A percentile compares a stretch with the other conserved stretches of the same genome.
phyloP scores from a whole-genome alignment of 192 early-diverging fungal genomes.

The Backusella morwellensis region DNA sequence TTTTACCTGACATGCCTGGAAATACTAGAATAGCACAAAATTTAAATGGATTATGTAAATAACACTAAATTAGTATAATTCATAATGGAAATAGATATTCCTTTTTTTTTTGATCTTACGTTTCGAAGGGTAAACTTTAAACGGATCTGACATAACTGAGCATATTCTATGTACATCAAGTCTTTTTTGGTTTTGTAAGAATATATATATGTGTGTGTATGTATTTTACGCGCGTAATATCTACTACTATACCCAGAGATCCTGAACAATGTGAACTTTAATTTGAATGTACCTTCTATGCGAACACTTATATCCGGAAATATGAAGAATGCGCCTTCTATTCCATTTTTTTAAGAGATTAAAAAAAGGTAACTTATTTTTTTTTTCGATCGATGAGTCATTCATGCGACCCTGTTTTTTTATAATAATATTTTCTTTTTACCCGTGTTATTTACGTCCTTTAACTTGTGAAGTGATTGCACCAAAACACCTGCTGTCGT shows the following conservation, averaged over 20 bases:
- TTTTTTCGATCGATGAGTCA: not conserved
- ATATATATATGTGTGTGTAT: conserved; percentile 6
- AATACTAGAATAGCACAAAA: not conserved
- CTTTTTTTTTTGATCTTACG: not conserved
- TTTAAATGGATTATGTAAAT: not conserved
- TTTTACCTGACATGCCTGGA: conserved; percentile 13
- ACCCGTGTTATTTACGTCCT: conserved; percentile 71
- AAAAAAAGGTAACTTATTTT: not conserved
- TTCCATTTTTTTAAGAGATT: not conserved
- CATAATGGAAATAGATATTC: not conserved
- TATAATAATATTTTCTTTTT: not conserved
- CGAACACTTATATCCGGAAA: conserved; percentile 90
- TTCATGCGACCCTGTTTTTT: not conserved
- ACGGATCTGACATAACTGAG: conserved; percentile 2
- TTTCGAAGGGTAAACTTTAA: conserved; percentile 14
- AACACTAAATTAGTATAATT: not conserved
- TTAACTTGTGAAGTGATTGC: conserved; percentile 80
- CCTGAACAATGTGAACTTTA: conserved; percentile 86
- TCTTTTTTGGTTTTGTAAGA: not conserved
- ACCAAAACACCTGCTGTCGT: conserved; percentile 87
- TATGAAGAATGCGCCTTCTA: conserved; percentile 88
- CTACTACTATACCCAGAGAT: conserved; percentile 49
- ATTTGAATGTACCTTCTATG: conserved; percentile 78
- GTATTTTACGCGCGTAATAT: conserved; percentile 11
- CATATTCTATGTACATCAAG: conserved; percentile 5